These are phyloP conservation scores for Asterophora parasitica DNA, from an alignment of 768 basidiomycete species.

Conservation along the genomic window DNA sequence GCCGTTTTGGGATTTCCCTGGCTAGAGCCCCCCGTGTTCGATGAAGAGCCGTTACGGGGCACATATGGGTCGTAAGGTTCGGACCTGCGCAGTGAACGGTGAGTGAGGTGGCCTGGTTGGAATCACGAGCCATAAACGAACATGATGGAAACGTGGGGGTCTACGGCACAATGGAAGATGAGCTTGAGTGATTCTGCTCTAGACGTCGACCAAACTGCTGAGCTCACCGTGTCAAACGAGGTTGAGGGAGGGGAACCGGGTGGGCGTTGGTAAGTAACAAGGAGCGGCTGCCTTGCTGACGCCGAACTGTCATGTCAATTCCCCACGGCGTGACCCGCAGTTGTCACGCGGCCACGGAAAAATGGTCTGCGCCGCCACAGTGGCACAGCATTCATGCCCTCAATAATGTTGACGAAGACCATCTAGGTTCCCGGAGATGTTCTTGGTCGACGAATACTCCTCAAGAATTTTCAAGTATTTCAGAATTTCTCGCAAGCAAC, in stretches of 20 bases:
- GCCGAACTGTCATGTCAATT: constrained; percentile 17
- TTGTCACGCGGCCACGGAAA: background rate
- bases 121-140: constrained; percentile 21
- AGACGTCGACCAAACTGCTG: background rate
- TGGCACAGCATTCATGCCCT: background rate
- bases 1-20: constrained; percentile 81
- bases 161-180: constrained; percentile 11
- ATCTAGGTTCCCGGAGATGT: no score
- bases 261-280: constrained; percentile 22
- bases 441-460: no score
- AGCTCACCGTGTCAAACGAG: constrained; percentile 40
- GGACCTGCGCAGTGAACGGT: constrained; percentile 54
- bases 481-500: no score
- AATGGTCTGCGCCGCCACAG: background rate
- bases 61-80: constrained; percentile 99
- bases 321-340: constrained; percentile 28
- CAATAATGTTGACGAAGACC: no score
- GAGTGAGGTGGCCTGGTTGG: constrained; percentile 11
- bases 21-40: constrained; percentile 45
- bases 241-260: constrained; percentile 18
- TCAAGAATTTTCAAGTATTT: no score
- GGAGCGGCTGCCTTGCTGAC: constrained; percentile 19
- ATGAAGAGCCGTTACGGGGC: constrained; percentile 72
- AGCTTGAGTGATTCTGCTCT: background rate
- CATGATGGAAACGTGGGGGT: constrained; percentile 34